A percentile compares a stretch with the other conserved stretches of the same genome.
Conservation (phyloP, 495 filamentous ascomycete species). For the Hyaloscypha variabilis region DNA sequence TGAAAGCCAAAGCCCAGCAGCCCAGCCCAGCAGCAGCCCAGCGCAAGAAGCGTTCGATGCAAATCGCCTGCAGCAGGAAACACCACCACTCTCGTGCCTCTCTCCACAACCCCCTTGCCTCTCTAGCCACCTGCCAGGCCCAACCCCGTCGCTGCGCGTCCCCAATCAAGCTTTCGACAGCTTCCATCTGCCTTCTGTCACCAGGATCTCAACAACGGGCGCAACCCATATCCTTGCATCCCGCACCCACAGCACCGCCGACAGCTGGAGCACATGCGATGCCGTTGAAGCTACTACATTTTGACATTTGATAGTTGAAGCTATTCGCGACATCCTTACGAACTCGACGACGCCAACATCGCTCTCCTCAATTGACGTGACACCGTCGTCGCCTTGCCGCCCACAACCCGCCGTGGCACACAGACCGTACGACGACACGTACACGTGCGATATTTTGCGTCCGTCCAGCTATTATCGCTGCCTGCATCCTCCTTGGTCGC, state of each 20-base stretch:
- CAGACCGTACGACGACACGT: slow-evolving; percentile 2
- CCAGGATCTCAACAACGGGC: slow-evolving; percentile 26
- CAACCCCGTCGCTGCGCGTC: background rate
- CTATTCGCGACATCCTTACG: slow-evolving; percentile 14
- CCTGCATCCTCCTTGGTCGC: slow-evolving; percentile 11
- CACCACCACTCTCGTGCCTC: slow-evolving; percentile 15
- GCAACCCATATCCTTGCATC: slow-evolving; percentile 30
- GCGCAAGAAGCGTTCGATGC: too few species aligned
- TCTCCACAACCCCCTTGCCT: background rate
- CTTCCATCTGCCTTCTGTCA: slow-evolving; percentile 17
- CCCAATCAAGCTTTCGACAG: slow-evolving; percentile 31
- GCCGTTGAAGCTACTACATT: slow-evolving; percentile 28
- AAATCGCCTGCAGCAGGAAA: too few species aligned
- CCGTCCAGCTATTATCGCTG: slow-evolving; percentile 10
- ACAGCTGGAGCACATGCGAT: slow-evolving; percentile 18
- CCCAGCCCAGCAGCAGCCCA: background rate
- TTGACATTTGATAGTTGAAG: slow-evolving; percentile 16
- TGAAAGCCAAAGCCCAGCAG: background rate
- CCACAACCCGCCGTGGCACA: slow-evolving; percentile 12
- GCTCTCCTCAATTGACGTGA: slow-evolving; percentile 28
- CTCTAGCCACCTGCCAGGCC: slow-evolving; percentile 9
- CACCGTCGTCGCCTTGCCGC: slow-evolving; percentile 19
- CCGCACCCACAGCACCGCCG: slow-evolving; percentile 20
- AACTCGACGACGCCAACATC: background rate
- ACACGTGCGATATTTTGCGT: slow-evolving; percentile 11